A percentile compares a stretch with the other conserved stretches of the same genome.
These are phyloP conservation scores for Theobroma cacao DNA, from an alignment of 345 rosid genomes.

Conservation along the genomic window DNA sequence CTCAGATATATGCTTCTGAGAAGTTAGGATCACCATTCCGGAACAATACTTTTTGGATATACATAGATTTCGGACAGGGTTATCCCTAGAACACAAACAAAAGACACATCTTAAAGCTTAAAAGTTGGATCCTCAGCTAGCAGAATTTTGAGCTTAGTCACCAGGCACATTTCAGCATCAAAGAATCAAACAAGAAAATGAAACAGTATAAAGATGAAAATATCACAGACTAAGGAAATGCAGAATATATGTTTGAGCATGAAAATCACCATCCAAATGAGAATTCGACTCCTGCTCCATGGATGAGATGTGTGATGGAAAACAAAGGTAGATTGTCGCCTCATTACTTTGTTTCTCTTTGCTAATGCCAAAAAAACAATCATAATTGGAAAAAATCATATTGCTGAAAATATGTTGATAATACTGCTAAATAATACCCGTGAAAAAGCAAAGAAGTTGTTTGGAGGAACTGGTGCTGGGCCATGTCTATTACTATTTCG, in stretches of 20 bases:
- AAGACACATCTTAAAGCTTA: background rate
- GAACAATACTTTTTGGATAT: background rate
- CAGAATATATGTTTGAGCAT: background rate
- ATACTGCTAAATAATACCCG: background rate
- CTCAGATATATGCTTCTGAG: background rate
- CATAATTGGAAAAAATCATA: conserved; percentile 1
- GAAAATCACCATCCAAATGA: conserved; percentile 83
- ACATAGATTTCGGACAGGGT: background rate
- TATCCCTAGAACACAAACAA: background rate
- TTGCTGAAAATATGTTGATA: background rate
- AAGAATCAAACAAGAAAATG: background rate
- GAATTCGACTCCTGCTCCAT: conserved; percentile 84
- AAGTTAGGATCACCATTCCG: background rate
- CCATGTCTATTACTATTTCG: background rate
- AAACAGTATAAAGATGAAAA: background rate
- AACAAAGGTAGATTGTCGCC: conserved; percentile 74
- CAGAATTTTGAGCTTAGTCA: background rate
- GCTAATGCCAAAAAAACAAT: conserved; percentile 35
- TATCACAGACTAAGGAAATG: background rate
- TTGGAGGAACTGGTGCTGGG: background rate
- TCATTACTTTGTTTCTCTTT: conserved; percentile 65
- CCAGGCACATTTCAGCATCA: background rate
- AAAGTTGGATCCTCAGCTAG: background rate
- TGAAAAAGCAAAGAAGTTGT: background rate
- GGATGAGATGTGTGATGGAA: conserved; percentile 96